Conservation (phyloP, 805 yeast genomes). For the Lipomyces kockii region DNA sequence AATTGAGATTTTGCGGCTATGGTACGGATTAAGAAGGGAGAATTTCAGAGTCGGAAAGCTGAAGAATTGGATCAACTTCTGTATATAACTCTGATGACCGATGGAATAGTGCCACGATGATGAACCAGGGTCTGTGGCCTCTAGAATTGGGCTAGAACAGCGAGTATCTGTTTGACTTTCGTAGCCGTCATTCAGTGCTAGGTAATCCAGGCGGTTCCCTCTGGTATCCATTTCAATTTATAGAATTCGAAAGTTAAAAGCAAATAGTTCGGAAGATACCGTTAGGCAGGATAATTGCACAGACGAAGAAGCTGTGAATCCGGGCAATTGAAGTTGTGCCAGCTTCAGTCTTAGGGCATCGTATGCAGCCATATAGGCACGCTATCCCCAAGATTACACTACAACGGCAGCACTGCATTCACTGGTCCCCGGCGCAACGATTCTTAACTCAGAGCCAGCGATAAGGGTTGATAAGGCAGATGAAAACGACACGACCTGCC, state of each 20-base stretch:
- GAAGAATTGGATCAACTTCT: conserved; percentile 2
- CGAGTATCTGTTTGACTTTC: background rate
- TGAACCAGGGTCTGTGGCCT: conserved; percentile 3
- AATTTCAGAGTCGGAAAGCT: conserved; percentile 6
- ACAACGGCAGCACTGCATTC: no score
- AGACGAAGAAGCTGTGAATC: no score
- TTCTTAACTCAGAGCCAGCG: no score
- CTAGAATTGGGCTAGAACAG: conserved; percentile 7
- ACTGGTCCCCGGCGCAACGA: no score
- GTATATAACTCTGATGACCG: background rate
- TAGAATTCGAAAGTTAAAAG: background rate
- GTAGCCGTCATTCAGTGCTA: conserved; percentile 8
- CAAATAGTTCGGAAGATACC: background rate
- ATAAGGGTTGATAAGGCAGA: no score
- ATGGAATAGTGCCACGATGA: conserved; percentile 1
- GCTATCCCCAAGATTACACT: no score
- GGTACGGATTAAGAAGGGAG: conserved; percentile 4
- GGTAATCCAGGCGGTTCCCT: conserved; percentile 4
- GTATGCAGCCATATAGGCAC: no score
- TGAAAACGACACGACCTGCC: no score
- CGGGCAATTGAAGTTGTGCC: no score
- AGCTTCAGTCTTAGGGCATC: no score
- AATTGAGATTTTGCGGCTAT: background rate
- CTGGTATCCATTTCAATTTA: background rate
- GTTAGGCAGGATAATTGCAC: no score